Evolutionary conservation across 2,329 filamentous ascomycete genomes (phyloP).

Genomic region (Aspergillus fructus): DNA sequence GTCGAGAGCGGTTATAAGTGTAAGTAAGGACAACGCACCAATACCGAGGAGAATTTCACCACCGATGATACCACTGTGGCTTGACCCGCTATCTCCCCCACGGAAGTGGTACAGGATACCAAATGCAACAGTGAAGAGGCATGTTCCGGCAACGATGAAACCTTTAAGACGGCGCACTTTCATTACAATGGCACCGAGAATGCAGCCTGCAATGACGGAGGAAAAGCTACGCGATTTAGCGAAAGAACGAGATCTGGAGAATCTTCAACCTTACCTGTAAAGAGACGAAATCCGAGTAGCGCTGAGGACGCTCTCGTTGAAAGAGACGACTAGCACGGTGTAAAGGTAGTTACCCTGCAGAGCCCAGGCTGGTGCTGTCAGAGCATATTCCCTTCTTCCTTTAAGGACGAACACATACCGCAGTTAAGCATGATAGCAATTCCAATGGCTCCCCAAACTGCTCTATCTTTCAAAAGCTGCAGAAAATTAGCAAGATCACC

Average conservation of each 20-base stretch:
- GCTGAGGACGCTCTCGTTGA: conserved; percentile 56
- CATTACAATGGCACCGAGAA: conserved; percentile 59
- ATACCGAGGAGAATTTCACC: conserved; percentile 63
- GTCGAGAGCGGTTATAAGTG: too few relatives aligned
- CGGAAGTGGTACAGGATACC: conserved; percentile 64
- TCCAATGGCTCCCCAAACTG: conserved; percentile 63
- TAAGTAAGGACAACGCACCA: conserved; percentile 29
- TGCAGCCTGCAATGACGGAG: conserved; percentile 58
- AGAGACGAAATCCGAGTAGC: conserved; percentile 62
- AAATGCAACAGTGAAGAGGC: conserved; percentile 64
- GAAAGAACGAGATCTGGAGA: background rate
- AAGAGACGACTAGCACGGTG: conserved; percentile 61
- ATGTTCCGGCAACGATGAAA: conserved; percentile 63
- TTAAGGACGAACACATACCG: conserved; percentile 22
- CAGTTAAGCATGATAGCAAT: conserved; percentile 46
- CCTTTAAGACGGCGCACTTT: conserved; percentile 60
- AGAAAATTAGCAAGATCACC: background rate
- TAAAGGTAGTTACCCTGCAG: conserved; percentile 66
- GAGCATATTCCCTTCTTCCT: conserved; percentile 11
- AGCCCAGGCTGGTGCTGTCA: conserved; percentile 49
- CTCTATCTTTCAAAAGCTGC: conserved; percentile 59
- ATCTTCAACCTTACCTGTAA: conserved; percentile 44
- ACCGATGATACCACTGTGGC: conserved; percentile 59
- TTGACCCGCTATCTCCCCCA: conserved; percentile 47
- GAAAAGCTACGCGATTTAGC: conserved; percentile 38